Evolutionary conservation across 331 rosid genomes (phyloP), one percentile per base, ranked within the genome.

Genomic region (Pyrus hybrid): DNA sequence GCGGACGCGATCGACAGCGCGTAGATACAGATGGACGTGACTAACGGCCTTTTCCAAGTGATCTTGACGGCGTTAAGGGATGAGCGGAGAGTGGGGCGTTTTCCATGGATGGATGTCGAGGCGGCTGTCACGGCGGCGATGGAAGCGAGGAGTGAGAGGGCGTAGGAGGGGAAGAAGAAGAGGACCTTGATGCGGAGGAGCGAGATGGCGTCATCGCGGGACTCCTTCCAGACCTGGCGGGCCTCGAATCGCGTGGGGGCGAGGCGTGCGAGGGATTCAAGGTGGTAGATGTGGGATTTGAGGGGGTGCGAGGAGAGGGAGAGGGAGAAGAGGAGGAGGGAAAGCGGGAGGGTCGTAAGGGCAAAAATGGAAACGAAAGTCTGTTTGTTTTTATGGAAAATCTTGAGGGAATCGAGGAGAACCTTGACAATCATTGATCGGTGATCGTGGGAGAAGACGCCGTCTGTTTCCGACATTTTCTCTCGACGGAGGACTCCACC

Each of bases 141-240:
- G 76, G 95, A 86, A 79, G 88, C 77, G 72, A 86, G 41, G 67
- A 91, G 87, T 37, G 98, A 93, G 78, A 93, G 70, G 1, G 82
- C 61, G 68, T 69, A 76, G 68, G 47, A 70, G 8, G 91, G 89
- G 26, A 86, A 58, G 63, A 75, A 61, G 78, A 83, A 86, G 82
- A 84, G 66, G 45, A 77, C 76, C 69, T 78, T 88, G 76, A 74
- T 69, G 66, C 82, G 87, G 80, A 93, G 75, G 79, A 91, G 85
- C 20, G 82, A 81, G 20, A 81, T 68, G 64, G 98, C 98, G 58
- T 79, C 86, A 43, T 56, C 67, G 37, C 91, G 93, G 1, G 98
- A 91, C 64, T 93, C 98, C 35, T 75, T 29, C 93, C 83, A 87
- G 22, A 89, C 86, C 43, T 93, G 95, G 7, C 95, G 88, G 10